Conservation (phyloP, 2,329 filamentous ascomycete genomes). For the Exophiala dermatitidis region DNA sequence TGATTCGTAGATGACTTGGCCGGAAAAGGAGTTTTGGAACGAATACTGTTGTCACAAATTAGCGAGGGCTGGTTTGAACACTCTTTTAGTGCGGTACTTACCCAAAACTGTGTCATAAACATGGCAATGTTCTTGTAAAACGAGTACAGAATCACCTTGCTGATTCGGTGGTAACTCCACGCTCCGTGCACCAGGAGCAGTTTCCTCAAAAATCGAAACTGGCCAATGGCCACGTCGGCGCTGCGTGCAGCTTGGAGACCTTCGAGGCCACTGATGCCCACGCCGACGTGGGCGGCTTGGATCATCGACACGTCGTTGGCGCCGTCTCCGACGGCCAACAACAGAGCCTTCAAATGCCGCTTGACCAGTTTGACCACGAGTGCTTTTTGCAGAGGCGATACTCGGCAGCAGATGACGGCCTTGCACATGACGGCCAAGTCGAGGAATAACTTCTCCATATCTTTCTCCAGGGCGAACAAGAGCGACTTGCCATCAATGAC, state of each 20-base stretch:
- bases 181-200: constrained; percentile 88
- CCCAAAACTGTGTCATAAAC: constrained; percentile 99
- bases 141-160: constrained; percentile 94
- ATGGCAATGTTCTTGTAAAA: constrained; percentile 99
- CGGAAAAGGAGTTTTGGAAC: constrained; percentile 97
- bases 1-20: constrained; percentile 96
- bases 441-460: constrained; percentile 86
- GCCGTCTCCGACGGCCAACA: constrained; percentile 92
- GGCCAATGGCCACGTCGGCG: constrained; percentile 89
- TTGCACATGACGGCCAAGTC: constrained; percentile 94
- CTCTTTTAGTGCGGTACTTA: constrained; percentile 41
- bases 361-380: constrained; percentile 97
- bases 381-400: constrained; percentile 93
- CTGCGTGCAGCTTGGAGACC: constrained; percentile 93
- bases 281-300: constrained; percentile 93
- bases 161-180: constrained; percentile 96
- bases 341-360: constrained; percentile 81
- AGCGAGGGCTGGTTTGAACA: neutral
- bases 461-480: constrained; percentile 85
- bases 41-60: constrained; percentile 57
- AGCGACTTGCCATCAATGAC: constrained; percentile 95
- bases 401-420: constrained; percentile 90
- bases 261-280: constrained; percentile 95
- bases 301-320: constrained; percentile 99
- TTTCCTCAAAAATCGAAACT: constrained; percentile 93